Base-by-base conservation (phyloP, 108 stramenopile species). In the Skeletonema menzelii region DNA sequence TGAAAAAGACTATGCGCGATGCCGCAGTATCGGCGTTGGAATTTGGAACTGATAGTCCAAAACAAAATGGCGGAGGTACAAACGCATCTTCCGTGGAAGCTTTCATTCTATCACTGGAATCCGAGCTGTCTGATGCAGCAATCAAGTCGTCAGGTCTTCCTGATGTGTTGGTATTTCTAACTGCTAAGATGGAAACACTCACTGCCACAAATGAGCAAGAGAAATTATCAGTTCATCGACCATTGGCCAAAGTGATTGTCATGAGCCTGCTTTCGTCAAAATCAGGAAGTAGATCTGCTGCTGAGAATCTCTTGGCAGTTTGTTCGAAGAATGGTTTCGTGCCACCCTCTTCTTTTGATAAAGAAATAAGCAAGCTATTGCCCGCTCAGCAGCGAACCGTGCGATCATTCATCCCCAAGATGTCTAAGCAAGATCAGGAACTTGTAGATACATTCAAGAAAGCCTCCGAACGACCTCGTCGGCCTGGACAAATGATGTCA, bases 1-100 rank as follows among this genome's bases (percentile, higher is more conserved):
- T 85, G 67, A 88, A 90, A 53, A 94, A 96, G 63, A 73, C 81
- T 24, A 91, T 96, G 89, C 88, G 91, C 13, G 93, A 96, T 63
- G 85, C 90, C 11, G 79, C 88, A 14, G 34, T 96, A 24, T 77
- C 88, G 63, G 86, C 93, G 12, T 59, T 96, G 5, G 12, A 53
- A 42, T 62, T 44, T 22, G 88, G 86, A 19, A 90, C 77, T 12
- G 58, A 80, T 19, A 37, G 72, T 17, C 61, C 74, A 60, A 67
- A 72, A 24, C 24, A 86, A 14, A 79, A 86, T 63, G 87, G 91
- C 19, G 75, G 59, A n/a, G 87, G 85, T 8, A 34, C 74, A 8
- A 94, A 94, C 77, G 53, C 66, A 5, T 13, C 69, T 27, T 70
- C 91, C 20, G 40, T 91, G 7, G 88, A 94, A 62, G 44, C 73